phyloP scores from a whole-genome alignment of 2,329 filamentous ascomycete genomes.

The Trichophyton mentagrophytes region DNA sequence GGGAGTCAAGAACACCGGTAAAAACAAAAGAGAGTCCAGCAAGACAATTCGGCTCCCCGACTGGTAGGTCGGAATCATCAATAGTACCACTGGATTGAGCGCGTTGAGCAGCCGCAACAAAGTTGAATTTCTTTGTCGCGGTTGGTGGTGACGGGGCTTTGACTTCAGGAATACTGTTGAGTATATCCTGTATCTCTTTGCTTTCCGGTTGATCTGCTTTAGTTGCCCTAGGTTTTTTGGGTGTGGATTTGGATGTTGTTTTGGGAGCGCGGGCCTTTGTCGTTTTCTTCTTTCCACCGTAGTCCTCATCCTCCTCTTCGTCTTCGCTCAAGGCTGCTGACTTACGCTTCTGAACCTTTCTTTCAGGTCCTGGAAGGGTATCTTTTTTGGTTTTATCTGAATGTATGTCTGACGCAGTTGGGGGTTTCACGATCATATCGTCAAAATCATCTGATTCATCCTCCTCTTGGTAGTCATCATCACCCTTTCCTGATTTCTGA shows the following conservation, averaged over 20 bases:
- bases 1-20: conserved; percentile 68
- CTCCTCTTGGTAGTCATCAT: conserved; percentile 59
- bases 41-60: conserved; percentile 78
- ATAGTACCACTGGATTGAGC: conserved; percentile 52
- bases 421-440: conserved; percentile 49
- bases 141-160: conserved; percentile 71
- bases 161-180: conserved; percentile 75
- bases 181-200: conserved; percentile 64
- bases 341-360: conserved; percentile 45
- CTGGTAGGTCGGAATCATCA: conserved; percentile 59
- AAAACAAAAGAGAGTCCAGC: conserved; percentile 88
- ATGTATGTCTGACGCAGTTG: conserved; percentile 36
- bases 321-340: conserved; percentile 43
- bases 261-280: conserved; percentile 8
- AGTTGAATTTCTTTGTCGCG: conserved; percentile 64
- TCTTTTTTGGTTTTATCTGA: conserved; percentile 34
- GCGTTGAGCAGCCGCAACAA: conserved; percentile 43
- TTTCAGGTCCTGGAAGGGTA: conserved; percentile 33
- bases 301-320: conserved; percentile 41
- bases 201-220: conserved; percentile 56
- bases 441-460: conserved; percentile 49
- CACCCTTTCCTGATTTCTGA: conserved; percentile 49
- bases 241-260: conserved; percentile 17
- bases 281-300: conserved; percentile 46
- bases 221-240: conserved; percentile 46